Evolutionary conservation across 176 grass and related monocot genomes (phyloP).

Genomic region (Pontederia paniculata): DNA sequence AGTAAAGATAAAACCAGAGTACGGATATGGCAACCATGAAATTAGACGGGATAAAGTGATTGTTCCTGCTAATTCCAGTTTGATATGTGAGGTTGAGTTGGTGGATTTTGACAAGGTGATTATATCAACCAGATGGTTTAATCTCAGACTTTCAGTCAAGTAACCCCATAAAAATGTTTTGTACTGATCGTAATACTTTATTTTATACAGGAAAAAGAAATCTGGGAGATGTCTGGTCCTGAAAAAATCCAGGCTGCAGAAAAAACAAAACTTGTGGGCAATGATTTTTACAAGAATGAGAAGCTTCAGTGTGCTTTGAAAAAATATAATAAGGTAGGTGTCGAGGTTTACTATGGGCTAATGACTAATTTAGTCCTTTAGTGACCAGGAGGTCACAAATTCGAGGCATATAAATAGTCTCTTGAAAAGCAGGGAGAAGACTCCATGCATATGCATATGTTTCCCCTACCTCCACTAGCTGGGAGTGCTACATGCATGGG

Average conservation of each 20-base stretch:
- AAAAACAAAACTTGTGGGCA: constrained; percentile 25
- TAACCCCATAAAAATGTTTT: neutral
- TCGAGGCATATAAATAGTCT: neutral
- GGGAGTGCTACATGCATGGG: too few relatives aligned
- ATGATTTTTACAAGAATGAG: constrained; percentile 29
- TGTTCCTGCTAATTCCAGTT: constrained; percentile 20
- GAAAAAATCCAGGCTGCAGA: constrained; percentile 34
- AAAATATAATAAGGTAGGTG: constrained; percentile 30
- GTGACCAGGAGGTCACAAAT: too few relatives aligned
- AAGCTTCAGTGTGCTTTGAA: constrained; percentile 31
- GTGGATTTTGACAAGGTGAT: constrained; percentile 34
- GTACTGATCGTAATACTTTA: neutral
- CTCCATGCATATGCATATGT: neutral
- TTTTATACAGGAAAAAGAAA: constrained; percentile 27
- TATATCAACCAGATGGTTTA: neutral
- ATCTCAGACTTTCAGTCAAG: neutral
- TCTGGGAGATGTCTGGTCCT: constrained; percentile 21
- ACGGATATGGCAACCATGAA: constrained; percentile 26
- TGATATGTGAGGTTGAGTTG: constrained; percentile 38
- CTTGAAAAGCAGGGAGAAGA: neutral
- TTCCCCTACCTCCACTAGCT: neutral
- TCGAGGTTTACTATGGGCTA: neutral
- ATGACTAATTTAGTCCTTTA: neutral
- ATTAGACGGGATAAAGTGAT: constrained; percentile 3
- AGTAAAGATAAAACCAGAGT: constrained; percentile 23